Evolutionary conservation across 306 rosid genomes (phyloP).

Genomic region (Pyrus bretschneideri): DNA sequence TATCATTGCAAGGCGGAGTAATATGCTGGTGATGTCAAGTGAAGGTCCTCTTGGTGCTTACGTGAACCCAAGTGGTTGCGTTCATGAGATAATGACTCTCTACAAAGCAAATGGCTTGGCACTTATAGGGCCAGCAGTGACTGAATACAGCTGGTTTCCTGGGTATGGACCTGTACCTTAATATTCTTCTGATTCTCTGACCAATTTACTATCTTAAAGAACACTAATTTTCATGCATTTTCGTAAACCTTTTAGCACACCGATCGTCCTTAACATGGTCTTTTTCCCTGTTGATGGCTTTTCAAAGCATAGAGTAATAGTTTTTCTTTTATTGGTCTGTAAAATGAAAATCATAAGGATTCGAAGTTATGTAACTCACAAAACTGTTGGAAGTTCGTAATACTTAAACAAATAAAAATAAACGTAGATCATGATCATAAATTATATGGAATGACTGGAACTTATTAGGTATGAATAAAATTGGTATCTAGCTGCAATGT

Average conservation of each 20-base stretch:
- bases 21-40: constrained; percentile 90
- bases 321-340: neutral
- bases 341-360: neutral
- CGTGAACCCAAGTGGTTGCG: constrained; percentile 64
- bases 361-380: neutral
- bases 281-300: neutral
- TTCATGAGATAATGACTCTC: constrained; percentile 85
- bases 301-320: neutral
- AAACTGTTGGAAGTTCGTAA: neutral
- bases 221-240: neutral
- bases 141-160: constrained; percentile 95
- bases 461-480: neutral
- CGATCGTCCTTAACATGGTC: neutral
- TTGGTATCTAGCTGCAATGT: neutral
- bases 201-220: neutral
- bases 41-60: constrained; percentile 98
- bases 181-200: constrained; percentile 1
- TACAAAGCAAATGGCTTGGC: constrained; percentile 69
- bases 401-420: neutral
- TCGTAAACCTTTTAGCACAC: neutral
- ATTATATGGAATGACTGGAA: neutral
- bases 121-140: constrained; percentile 46
- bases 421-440: neutral
- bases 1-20: constrained; percentile 73
- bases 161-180: constrained; percentile 54